These are phyloP conservation scores for Lolium rigidum DNA, from an alignment of 176 grass and related monocot species.

Conservation along the genomic window DNA sequence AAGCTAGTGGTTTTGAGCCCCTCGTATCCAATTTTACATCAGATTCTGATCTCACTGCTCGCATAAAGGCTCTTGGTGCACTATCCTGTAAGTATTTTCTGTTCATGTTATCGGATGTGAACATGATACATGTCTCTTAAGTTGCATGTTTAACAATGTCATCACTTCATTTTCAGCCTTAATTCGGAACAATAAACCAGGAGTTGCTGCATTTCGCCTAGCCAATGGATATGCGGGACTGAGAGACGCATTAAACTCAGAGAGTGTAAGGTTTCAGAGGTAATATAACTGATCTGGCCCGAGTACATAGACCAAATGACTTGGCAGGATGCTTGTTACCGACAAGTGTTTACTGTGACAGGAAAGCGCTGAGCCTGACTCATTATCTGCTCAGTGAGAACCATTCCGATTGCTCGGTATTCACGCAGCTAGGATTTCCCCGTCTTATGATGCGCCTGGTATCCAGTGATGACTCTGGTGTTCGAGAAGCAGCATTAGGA, in stretches of 20 bases:
- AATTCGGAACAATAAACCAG: constrained; percentile 82
- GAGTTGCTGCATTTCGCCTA: constrained; percentile 75
- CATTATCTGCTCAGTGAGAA: constrained; percentile 76
- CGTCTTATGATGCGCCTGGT: constrained; percentile 71
- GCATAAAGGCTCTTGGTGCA: constrained; percentile 90
- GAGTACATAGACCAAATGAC: neutral
- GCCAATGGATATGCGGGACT: constrained; percentile 82
- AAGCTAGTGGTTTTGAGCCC: constrained; percentile 91
- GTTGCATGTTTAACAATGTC: constrained; percentile 33
- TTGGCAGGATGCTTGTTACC: constrained; percentile 16
- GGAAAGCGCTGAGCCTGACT: constrained; percentile 84
- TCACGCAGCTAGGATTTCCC: constrained; percentile 75
- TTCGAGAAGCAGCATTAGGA: constrained; percentile 81
- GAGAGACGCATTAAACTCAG: constrained; percentile 77
- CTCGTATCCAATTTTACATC: constrained; percentile 82
- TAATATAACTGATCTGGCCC: constrained; percentile 24
- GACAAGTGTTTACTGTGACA: constrained; percentile 38
- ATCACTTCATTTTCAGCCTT: constrained; percentile 64
- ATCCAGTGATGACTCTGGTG: constrained; percentile 55
- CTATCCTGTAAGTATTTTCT: constrained; percentile 71
- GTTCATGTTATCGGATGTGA: constrained; percentile 11
- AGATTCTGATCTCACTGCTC: constrained; percentile 83
- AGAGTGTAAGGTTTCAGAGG: constrained; percentile 82
- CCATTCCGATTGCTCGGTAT: constrained; percentile 62
- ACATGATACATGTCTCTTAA: neutral